Percentiles rank a stretch among this genome's conserved stretches.
phyloP scores from a whole-genome alignment of 345 rosid species.

The Syzygium oleosum region DNA sequence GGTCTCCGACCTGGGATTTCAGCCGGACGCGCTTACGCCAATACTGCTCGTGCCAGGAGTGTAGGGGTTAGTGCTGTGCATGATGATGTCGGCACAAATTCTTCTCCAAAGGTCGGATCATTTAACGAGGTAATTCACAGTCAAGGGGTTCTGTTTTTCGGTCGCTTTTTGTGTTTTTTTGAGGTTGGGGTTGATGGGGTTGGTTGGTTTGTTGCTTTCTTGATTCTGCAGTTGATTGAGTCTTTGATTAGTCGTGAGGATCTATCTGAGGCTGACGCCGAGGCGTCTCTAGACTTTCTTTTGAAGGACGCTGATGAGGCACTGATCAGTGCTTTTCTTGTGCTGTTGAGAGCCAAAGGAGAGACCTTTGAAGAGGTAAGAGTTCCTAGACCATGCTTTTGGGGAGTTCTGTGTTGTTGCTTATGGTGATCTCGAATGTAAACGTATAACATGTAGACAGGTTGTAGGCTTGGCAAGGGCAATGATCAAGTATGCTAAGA shows the following conservation, averaged over 20 bases:
- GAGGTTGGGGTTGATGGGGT: background rate
- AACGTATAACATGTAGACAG: slow-evolving; percentile 12
- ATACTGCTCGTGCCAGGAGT: background rate
- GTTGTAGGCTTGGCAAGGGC: slow-evolving; percentile 82
- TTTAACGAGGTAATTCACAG: background rate
- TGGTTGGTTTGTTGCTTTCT: background rate
- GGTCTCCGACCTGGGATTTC: background rate
- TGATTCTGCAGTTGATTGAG: slow-evolving; percentile 43
- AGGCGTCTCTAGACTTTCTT: slow-evolving; percentile 56
- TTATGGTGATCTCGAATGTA: background rate
- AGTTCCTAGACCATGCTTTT: background rate
- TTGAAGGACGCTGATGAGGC: slow-evolving; percentile 55
- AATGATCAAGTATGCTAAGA: slow-evolving; percentile 66
- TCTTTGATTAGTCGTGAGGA: slow-evolving; percentile 55
- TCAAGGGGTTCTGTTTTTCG: background rate
- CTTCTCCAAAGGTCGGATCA: background rate
- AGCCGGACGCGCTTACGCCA: background rate
- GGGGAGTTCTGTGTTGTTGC: background rate
- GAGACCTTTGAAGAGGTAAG: slow-evolving; percentile 89
- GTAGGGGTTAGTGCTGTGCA: background rate
- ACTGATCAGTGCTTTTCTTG: slow-evolving; percentile 80
- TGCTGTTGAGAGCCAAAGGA: slow-evolving; percentile 86
- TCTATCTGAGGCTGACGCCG: slow-evolving; percentile 69
- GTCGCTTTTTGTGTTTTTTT: background rate
- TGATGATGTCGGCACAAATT: background rate